Base-by-base conservation (phyloP, 108 stramenopile species). In the Cyclostephanos invisitatus region DNA sequence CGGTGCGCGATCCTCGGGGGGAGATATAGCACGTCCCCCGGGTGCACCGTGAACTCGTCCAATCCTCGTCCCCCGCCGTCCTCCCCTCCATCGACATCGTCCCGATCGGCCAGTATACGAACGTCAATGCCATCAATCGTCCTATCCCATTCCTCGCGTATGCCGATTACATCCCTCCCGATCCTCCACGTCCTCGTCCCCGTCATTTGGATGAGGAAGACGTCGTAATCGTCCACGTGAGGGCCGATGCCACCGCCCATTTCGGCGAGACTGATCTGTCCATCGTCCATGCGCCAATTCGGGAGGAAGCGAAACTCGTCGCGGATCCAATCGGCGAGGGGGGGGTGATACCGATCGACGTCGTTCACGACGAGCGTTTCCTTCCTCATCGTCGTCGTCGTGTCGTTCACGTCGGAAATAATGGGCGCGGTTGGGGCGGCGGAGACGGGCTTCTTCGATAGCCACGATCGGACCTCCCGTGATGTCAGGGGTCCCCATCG, bases 171-270 rank as follows among this genome's bases (percentile, higher is more conserved):
- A 32, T 51, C 35, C 20, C 57, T 67, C 5, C 87, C 95, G 21
- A 97, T 76, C 54, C 83, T 67, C 96, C 96, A 97, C 15, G 62
- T 63, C 28, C 93, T 81, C 7, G 65, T 78, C 38, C 96, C 96
- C 21, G 55, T 56, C 49, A 84, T 85, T 83, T 98, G 97, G 55
- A 97, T 82, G 62, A 98, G 86, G 78, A 98, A 98, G 3, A 98
- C 97, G 83, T 97, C 96, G 65, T 96, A 98, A 76, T 90, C 86
- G 75, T 98, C 97, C 12, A 97, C 94, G 70, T 98, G 97, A 4
- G 95, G 89, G 37, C 96, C 97, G 58, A 98, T 96, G 12, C 95
- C 93, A 12, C 96, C 96, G 2, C 81, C 84, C 9, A 42, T 37
- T 28, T 75, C 63, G 15, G 93, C 73, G 51, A 93, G 53, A 84